Conservation (phyloP, 2,329 filamentous ascomycete genomes). For the Cryoendolithus antarcticus region DNA sequence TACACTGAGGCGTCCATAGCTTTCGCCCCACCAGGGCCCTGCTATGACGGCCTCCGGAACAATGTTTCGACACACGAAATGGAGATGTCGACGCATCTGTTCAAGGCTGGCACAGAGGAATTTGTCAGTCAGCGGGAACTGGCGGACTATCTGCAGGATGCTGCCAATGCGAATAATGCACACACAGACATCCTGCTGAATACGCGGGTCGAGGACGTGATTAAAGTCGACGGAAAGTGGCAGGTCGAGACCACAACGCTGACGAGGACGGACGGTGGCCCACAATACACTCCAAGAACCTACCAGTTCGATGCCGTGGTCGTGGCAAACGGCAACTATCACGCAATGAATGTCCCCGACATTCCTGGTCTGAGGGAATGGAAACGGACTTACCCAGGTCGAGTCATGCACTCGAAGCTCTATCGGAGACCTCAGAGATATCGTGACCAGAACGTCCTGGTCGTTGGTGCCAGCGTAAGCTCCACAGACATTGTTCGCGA, state of each 20-base stretch:
- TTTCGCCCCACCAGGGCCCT: constrained; percentile 41
- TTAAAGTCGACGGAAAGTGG: constrained; percentile 41
- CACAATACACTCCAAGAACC: neutral
- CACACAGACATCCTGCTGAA: constrained; percentile 40
- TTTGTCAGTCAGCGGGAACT: constrained; percentile 46
- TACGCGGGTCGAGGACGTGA: constrained; percentile 44
- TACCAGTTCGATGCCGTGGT: constrained; percentile 39
- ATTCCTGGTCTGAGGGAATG: constrained; percentile 35
- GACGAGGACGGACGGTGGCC: constrained; percentile 2
- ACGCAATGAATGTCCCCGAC: constrained; percentile 37
- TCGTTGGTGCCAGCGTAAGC: constrained; percentile 45
- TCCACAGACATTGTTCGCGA: constrained; percentile 43
- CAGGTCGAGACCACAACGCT: constrained; percentile 38
- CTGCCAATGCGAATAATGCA: constrained; percentile 40
- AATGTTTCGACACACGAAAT: constrained; percentile 42
- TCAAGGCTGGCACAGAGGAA: constrained; percentile 48
- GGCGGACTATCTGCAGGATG: constrained; percentile 49
- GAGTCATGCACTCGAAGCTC: constrained; percentile 39
- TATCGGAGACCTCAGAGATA: constrained; percentile 37
- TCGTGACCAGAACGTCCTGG: constrained; percentile 43
- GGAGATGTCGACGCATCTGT: constrained; percentile 37
- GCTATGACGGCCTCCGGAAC: constrained; percentile 41
- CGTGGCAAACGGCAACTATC: constrained; percentile 44
- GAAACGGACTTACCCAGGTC: constrained; percentile 33
- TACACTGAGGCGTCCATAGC: constrained; percentile 1